phyloP scores from a whole-genome alignment of 257 asterid species.

The Ligustrum vulgare region DNA sequence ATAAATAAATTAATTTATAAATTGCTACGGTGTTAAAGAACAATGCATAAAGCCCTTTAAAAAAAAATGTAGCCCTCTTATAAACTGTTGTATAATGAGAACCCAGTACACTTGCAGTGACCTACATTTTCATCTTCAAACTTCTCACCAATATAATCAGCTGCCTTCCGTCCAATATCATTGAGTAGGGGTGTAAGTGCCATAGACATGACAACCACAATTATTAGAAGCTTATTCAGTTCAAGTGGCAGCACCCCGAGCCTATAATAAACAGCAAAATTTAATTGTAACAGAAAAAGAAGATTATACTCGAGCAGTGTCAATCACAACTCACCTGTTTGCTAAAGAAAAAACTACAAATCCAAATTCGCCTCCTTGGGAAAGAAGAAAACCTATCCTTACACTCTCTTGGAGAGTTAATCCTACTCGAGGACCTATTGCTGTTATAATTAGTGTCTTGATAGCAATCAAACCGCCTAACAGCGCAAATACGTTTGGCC shows the following conservation, averaged over 20 bases:
- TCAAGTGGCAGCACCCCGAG: conserved; percentile 99
- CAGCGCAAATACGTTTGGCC: conserved; percentile 96
- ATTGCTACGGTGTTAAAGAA: no score
- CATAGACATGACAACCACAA: conserved; percentile 97
- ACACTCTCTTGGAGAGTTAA: conserved; percentile 85
- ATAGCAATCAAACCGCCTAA: conserved; percentile 89
- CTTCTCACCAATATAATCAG: conserved; percentile 63
- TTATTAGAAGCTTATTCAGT: conserved; percentile 94
- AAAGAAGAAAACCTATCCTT: conserved; percentile 93
- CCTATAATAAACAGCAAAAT: conserved; percentile 47
- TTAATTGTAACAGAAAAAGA: conserved; percentile 18
- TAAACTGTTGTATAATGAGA: background rate
- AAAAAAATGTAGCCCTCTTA: background rate
- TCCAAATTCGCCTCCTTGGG: conserved; percentile 99
- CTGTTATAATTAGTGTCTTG: conserved; percentile 88
- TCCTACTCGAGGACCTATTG: conserved; percentile 94
- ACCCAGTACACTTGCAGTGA: background rate
- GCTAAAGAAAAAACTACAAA: conserved; percentile 95
- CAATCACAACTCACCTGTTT: conserved; percentile 58
- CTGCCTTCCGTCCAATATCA: conserved; percentile 78
- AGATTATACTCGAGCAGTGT: conserved; percentile 15
- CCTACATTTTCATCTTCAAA: conserved; percentile 68
- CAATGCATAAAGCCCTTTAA: background rate
- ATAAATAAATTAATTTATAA: no score
- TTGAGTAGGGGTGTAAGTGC: conserved; percentile 90